phyloP scores from a whole-genome alignment of 1,139 yeast genomes.

The Oligophagozyma castellii region DNA sequence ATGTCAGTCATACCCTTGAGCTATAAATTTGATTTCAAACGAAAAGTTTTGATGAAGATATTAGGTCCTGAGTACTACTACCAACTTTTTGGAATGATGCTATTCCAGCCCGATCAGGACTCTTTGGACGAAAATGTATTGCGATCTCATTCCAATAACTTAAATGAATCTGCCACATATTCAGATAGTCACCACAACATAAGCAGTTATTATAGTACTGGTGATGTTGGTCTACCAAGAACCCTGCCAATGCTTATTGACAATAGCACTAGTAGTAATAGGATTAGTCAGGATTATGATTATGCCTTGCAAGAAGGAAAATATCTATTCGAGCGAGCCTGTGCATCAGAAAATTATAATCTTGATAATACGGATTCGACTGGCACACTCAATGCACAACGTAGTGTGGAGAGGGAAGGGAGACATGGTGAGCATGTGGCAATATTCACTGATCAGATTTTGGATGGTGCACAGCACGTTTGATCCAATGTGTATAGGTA shows the following conservation, averaged over 20 bases:
- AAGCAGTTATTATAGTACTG: conserved; percentile 1
- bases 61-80: conserved; percentile 24
- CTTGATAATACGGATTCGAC: too few species aligned
- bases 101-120: conserved; percentile 20
- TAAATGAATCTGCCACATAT: conserved; percentile 4
- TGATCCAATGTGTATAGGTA: too few species aligned
- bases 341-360: too few species aligned
- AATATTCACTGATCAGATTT: too few species aligned
- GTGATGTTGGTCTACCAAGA: neutral
- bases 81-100: conserved; percentile 18
- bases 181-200: neutral
- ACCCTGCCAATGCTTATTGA: conserved; percentile 1
- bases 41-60: conserved; percentile 15
- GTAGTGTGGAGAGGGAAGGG: too few species aligned
- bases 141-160: neutral
- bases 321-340: conserved; percentile 21
- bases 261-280: conserved; percentile 5
- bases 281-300: conserved; percentile 21
- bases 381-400: too few species aligned
- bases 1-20: conserved; percentile 16
- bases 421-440: too few species aligned
- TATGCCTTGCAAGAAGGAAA: conserved; percentile 24
- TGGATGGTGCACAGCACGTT: too few species aligned
- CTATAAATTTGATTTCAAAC: conserved; percentile 19
- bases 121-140: conserved; percentile 5